A percentile compares a stretch with the other conserved stretches of the same genome.
These are phyloP conservation scores for Conoideocrella luteorostrata DNA, from an alignment of 2,329 filamentous ascomycete species.

Conservation along the genomic window DNA sequence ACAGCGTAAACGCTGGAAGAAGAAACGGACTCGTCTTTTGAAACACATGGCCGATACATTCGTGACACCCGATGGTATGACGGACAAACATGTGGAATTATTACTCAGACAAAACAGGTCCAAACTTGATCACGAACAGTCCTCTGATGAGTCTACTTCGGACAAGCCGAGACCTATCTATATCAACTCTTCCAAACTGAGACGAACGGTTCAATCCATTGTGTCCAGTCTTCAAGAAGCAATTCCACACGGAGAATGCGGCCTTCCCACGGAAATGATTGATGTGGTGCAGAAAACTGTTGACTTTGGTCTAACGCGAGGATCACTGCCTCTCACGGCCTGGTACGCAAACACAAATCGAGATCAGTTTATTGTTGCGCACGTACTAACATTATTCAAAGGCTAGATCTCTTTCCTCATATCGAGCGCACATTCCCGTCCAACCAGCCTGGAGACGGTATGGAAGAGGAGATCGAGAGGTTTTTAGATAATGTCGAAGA, in stretches of 20 bases:
- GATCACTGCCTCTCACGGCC: conserved; percentile 23
- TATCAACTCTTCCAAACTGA: no score
- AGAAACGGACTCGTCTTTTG: conserved; percentile 21
- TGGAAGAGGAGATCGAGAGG: conserved; percentile 22
- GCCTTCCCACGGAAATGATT: conserved; percentile 21
- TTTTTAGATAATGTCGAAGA: conserved; percentile 21
- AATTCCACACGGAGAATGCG: conserved; percentile 12
- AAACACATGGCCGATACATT: conserved; percentile 24
- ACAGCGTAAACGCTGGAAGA: conserved; percentile 21
- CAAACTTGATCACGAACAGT: neutral
- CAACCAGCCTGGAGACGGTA: conserved; percentile 13
- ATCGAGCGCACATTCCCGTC: conserved; percentile 4
- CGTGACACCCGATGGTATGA: conserved; percentile 30
- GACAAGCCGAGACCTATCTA: conserved; percentile 7
- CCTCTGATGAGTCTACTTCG: neutral
- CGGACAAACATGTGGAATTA: conserved; percentile 18
- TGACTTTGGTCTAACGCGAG: conserved; percentile 17
- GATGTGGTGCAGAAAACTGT: conserved; percentile 20
- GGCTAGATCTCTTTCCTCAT: conserved; percentile 19
- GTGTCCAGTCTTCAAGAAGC: conserved; percentile 12
- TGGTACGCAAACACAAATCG: no score
- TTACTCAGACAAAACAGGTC: conserved; percentile 6
- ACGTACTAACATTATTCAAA: conserved; percentile 7
- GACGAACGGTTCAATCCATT: conserved; percentile 16
- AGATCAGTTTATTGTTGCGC: no score